Percentiles rank a stretch among this genome's conserved stretches.
Evolutionary conservation across 495 filamentous ascomycete species (phyloP).

Genomic region (Lineolata rhizophorae): DNA sequence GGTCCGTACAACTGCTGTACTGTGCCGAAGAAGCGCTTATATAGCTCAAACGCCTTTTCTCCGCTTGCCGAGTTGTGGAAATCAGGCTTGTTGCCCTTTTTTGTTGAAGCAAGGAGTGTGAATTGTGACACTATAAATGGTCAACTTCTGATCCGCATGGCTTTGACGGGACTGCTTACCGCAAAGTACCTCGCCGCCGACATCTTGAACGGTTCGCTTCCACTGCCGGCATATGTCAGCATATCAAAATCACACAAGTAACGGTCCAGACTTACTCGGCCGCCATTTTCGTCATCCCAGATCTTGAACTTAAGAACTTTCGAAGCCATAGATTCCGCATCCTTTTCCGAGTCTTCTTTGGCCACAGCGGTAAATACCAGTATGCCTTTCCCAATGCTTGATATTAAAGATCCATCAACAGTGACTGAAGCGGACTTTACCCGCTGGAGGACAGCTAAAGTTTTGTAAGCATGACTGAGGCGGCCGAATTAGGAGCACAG

Average conservation of each 20-base stretch:
- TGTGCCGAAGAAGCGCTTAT: constrained; percentile 59
- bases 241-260: too few relatives aligned
- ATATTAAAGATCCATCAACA: constrained; percentile 77
- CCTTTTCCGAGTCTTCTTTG: constrained; percentile 74
- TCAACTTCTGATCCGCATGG: constrained; percentile 1
- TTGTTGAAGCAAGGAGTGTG: constrained; percentile 75
- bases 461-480: too few relatives aligned
- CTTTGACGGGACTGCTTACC: constrained; percentile 28
- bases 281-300: constrained; percentile 62
- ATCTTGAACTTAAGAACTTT: constrained; percentile 79
- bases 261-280: constrained; percentile 6
- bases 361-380: constrained; percentile 82
- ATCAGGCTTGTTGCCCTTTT: constrained; percentile 86
- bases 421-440: constrained; percentile 96
- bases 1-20: constrained; percentile 48
- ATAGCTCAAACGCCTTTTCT: constrained; percentile 55
- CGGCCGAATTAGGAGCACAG: too few relatives aligned
- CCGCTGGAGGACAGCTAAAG: constrained; percentile 71
- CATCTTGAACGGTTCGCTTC: constrained; percentile 72
- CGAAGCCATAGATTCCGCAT: constrained; percentile 58
- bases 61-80: constrained; percentile 76
- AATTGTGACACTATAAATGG: constrained; percentile 73
- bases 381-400: constrained; percentile 72
- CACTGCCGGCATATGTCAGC: constrained; percentile 30
- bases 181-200: constrained; percentile 75